These are phyloP conservation scores for Fraxinus velutina DNA, from an alignment of 305 asterid genomes.

Conservation along the genomic window DNA sequence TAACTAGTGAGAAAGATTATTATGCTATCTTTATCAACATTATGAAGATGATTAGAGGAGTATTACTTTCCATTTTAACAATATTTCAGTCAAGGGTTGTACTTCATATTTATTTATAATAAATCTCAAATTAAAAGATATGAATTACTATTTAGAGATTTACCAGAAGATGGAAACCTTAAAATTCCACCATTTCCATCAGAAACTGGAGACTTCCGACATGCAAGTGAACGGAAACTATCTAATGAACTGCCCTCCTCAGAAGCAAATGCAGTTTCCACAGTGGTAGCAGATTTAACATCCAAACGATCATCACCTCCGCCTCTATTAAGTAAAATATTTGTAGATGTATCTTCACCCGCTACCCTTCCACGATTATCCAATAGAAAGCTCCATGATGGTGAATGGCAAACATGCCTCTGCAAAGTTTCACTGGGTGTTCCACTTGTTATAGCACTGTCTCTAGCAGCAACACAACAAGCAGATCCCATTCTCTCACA, in stretches of 20 bases:
- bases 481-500: constrained; percentile 86
- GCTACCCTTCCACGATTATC: constrained; percentile 87
- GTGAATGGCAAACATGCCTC: constrained; percentile 72
- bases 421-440: constrained; percentile 34
- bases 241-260: constrained; percentile 81
- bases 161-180: constrained; percentile 57
- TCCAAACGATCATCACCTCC: constrained; percentile 39
- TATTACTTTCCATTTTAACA: background rate
- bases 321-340: constrained; percentile 58
- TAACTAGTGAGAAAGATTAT: background rate
- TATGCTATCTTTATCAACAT: constrained; percentile 4
- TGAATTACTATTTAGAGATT: constrained; percentile 14
- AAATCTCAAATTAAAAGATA: constrained; percentile 4
- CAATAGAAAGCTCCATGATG: constrained; percentile 96
- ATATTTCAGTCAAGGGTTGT: constrained; percentile 9
- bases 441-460: constrained; percentile 29
- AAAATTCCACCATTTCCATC: constrained; percentile 47
- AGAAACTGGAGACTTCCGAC: constrained; percentile 71
- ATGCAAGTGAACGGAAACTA: constrained; percentile 55
- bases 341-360: constrained; percentile 75
- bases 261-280: constrained; percentile 64
- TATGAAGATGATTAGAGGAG: background rate
- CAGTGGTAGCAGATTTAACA: constrained; percentile 56
- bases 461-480: constrained; percentile 89
- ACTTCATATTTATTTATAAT: constrained; percentile 14